phyloP scores from a whole-genome alignment of 352 stramenopile genomes.

The Phytophthora litchii region DNA sequence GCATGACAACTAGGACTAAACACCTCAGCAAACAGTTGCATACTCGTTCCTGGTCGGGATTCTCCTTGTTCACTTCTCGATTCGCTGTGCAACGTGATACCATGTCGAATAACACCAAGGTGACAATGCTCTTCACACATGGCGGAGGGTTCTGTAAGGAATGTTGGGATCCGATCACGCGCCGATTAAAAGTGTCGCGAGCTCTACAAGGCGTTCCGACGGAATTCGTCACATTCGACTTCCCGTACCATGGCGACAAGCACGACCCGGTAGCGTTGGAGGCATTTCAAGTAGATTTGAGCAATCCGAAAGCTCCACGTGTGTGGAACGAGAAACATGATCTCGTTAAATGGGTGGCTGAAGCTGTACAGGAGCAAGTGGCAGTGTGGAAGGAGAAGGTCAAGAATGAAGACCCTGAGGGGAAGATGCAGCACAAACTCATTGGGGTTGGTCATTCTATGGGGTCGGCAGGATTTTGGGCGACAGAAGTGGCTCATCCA shows the following conservation, averaged over 20 bases:
- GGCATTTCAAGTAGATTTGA: conserved; percentile 33
- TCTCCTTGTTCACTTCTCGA: conserved; percentile 3
- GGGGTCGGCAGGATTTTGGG: conserved; percentile 44
- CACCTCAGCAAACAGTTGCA: conserved; percentile 16
- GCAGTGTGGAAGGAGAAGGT: conserved; percentile 31
- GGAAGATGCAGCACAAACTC: conserved; percentile 28
- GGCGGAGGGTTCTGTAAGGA: conserved; percentile 54
- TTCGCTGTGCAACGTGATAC: not conserved
- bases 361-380: conserved; percentile 32
- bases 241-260: conserved; percentile 51
- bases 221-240: conserved; percentile 48
- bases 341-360: conserved; percentile 25
- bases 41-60: conserved; percentile 6
- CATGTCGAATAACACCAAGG: conserved; percentile 31
- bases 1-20: conserved; percentile 12
- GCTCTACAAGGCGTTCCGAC: conserved; percentile 29
- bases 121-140: conserved; percentile 54
- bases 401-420: conserved; percentile 14
- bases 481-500: conserved; percentile 39
- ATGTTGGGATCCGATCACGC: conserved; percentile 50
- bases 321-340: conserved; percentile 37
- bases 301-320: conserved; percentile 29
- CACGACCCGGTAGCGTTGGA: conserved; percentile 20
- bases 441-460: conserved; percentile 60
- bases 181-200: conserved; percentile 29